Conservation (phyloP, 1,284 basidiomycete species). For the Boletus sp. region DNA sequence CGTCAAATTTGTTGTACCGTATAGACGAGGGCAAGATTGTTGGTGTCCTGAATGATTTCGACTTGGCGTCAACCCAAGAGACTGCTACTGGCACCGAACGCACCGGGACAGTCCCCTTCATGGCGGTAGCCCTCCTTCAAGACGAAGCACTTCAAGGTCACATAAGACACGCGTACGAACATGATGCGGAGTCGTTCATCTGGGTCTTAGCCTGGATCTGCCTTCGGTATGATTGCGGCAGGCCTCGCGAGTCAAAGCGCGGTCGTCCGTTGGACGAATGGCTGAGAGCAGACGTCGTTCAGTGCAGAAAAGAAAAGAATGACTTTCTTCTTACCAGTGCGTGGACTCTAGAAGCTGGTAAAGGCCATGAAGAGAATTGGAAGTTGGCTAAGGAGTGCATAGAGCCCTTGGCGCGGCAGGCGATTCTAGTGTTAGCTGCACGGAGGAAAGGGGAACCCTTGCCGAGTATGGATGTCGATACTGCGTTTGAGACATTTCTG, state of each 20-base stretch:
- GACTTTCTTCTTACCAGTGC: too few species aligned
- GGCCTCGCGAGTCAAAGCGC: not conserved
- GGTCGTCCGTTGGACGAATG: not conserved
- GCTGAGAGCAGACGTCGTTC: not conserved
- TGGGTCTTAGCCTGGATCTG: not conserved
- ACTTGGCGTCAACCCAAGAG: not conserved
- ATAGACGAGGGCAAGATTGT: not conserved
- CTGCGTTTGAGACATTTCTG: too few species aligned
- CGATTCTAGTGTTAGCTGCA: too few species aligned
- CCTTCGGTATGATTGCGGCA: not conserved
- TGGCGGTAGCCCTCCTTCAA: conserved; percentile 36
- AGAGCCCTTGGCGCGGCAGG: too few species aligned
- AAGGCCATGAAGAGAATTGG: not conserved
- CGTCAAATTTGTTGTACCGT: not conserved
- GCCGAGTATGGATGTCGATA: too few species aligned
- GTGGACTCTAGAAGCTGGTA: not conserved
- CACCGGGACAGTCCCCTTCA: conserved; percentile 40
- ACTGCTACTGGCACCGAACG: conserved; percentile 7
- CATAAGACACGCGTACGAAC: conserved; percentile 29
- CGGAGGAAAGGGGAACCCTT: too few species aligned
- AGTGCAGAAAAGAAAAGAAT: not conserved
- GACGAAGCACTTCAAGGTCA: conserved; percentile 14
- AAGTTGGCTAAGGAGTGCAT: not conserved
- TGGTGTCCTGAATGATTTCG: conserved; percentile 36
- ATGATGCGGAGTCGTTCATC: conserved; percentile 36